A percentile compares a stretch with the other conserved stretches of the same genome.
Conservation (phyloP, 2,329 filamentous ascomycete genomes). For the Fusarium albosuccineum region DNA sequence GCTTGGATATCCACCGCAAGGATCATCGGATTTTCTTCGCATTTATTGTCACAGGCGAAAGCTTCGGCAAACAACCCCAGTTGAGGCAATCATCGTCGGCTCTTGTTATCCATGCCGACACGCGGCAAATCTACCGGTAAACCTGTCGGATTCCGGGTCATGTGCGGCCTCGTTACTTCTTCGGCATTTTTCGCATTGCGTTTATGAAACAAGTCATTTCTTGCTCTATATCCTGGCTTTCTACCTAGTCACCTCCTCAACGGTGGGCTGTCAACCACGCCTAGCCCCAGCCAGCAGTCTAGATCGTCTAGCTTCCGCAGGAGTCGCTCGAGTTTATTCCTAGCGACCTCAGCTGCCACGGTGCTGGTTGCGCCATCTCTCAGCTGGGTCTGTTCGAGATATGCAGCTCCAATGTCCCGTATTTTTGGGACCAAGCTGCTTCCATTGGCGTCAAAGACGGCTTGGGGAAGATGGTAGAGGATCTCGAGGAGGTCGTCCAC, state of each 20-base stretch:
- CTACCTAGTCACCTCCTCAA: background rate
- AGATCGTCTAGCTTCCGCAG: constrained; percentile 49
- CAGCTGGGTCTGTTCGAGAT: constrained; percentile 48
- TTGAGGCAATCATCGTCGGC: background rate
- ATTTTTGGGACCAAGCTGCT: constrained; percentile 53
- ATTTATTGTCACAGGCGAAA: constrained; percentile 11
- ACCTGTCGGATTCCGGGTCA: background rate
- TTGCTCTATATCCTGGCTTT: background rate
- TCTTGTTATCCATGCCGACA: constrained; percentile 2
- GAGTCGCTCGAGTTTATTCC: constrained; percentile 46
- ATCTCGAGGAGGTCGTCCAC: constrained; percentile 54
- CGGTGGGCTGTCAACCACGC: constrained; percentile 13
- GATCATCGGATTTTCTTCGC: constrained; percentile 35
- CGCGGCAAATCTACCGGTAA: constrained; percentile 3
- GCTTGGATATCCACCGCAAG: background rate
- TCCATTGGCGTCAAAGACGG: constrained; percentile 52
- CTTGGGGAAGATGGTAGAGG: constrained; percentile 50
- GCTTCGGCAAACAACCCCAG: constrained; percentile 9
- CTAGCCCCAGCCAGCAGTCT: constrained; percentile 49
- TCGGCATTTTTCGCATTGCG: constrained; percentile 1
- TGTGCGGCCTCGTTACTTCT: background rate
- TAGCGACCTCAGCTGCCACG: constrained; percentile 21
- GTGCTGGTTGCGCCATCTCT: constrained; percentile 8
- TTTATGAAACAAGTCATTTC: background rate
- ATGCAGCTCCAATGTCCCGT: constrained; percentile 53